Conservation (phyloP, 1,284 basidiomycete species). For the Irpex sp. region DNA sequence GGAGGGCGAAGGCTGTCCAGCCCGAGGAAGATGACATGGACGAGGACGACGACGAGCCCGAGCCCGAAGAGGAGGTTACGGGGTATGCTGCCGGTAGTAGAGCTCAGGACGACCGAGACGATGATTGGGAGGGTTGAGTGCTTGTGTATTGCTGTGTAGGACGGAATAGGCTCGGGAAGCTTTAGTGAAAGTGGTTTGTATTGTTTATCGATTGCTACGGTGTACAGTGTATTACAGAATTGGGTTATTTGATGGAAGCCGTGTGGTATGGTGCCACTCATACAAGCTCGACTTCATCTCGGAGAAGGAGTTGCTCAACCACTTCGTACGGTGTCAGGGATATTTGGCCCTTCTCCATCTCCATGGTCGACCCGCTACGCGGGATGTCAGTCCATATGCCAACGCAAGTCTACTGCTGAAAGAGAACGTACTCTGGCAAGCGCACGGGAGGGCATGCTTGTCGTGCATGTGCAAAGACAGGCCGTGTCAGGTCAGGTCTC, state of each 20-base stretch:
- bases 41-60: conserved; percentile 20
- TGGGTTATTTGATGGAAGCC: neutral
- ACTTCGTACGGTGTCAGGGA: conserved; percentile 75
- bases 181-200: neutral
- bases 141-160: neutral
- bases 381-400: neutral
- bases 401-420: neutral
- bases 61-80: conserved; percentile 25
- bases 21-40: conserved; percentile 30
- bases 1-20: conserved; percentile 22
- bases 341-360: conserved; percentile 78
- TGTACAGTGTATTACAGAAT: conserved; percentile 2
- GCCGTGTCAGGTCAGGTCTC: conserved; percentile 75
- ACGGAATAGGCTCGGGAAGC: neutral
- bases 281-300: conserved; percentile 80
- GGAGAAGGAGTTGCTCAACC: conserved; percentile 73
- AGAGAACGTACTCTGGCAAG: conserved; percentile 74
- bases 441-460: conserved; percentile 75
- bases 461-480: conserved; percentile 86
- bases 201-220: neutral
- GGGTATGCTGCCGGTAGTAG: conserved; percentile 18
- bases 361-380: conserved; percentile 66
- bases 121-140: conserved; percentile 29
- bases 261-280: conserved; percentile 33
- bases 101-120: conserved; percentile 22